Evolutionary conservation across 2,329 filamentous ascomycete genomes (phyloP).

Genomic region (Xylaria sp.): DNA sequence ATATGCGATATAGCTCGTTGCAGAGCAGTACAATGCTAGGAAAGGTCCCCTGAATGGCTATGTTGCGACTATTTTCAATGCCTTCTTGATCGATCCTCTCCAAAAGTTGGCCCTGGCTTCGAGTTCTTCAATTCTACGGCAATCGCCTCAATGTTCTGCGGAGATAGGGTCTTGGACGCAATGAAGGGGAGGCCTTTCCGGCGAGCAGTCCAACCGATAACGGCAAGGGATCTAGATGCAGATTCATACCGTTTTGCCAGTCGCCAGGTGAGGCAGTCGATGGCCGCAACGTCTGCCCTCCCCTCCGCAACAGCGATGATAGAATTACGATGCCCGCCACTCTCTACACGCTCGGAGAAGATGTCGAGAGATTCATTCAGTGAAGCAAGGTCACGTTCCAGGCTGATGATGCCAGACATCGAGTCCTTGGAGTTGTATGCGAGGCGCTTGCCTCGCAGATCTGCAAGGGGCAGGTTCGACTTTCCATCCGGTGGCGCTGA

Average conservation of each 20-base stretch:
- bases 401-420: slow-evolving; percentile 30
- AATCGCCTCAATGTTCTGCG: slow-evolving; percentile 1
- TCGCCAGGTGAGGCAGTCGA: slow-evolving; percentile 38
- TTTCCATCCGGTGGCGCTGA: slow-evolving; percentile 23
- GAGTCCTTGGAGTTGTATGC: slow-evolving; percentile 34
- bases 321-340: slow-evolving; percentile 34
- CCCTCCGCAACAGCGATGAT: slow-evolving; percentile 31
- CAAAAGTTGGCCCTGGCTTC: background rate
- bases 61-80: no score
- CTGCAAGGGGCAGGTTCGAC: slow-evolving; percentile 16
- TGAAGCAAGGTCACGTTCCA: slow-evolving; percentile 29
- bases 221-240: slow-evolving; percentile 13
- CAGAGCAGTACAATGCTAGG: background rate
- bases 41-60: no score
- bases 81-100: background rate
- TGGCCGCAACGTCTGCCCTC: slow-evolving; percentile 28
- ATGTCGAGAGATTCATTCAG: slow-evolving; percentile 20
- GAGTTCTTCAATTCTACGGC: slow-evolving; percentile 11
- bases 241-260: slow-evolving; percentile 35
- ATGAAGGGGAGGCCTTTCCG: slow-evolving; percentile 34
- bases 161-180: slow-evolving; percentile 19
- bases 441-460: slow-evolving; percentile 33
- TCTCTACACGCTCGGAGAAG: slow-evolving; percentile 30
- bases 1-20: background rate
- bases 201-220: slow-evolving; percentile 34